phyloP scores from a whole-genome alignment of 75 land plant genomes.

The Pinus tabuliformis region DNA sequence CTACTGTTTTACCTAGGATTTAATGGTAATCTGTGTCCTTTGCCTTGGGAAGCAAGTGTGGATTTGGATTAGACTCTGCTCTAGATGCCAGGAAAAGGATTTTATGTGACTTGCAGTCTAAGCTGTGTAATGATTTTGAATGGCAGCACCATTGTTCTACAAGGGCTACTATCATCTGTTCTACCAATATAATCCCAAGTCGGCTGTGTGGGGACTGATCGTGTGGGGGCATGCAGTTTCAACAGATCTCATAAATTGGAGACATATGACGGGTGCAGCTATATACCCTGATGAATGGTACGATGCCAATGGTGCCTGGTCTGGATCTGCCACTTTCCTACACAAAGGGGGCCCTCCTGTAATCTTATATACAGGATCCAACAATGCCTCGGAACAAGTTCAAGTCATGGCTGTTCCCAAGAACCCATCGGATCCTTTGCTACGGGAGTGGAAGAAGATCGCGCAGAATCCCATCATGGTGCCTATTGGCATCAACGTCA shows the following conservation, averaged over 20 bases:
- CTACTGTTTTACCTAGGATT: too few species aligned
- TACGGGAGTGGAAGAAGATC: slow-evolving; percentile 31
- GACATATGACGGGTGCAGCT: slow-evolving; percentile 24
- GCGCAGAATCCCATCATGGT: slow-evolving; percentile 36
- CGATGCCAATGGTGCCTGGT: slow-evolving; percentile 70
- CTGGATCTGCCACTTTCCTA: slow-evolving; percentile 65
- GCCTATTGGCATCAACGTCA: slow-evolving; percentile 16
- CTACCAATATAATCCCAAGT: slow-evolving; percentile 48
- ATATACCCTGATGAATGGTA: slow-evolving; percentile 31
- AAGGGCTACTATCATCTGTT: slow-evolving; percentile 49
- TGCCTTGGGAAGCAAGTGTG: too few species aligned
- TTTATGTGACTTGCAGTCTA: too few species aligned
- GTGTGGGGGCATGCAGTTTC: slow-evolving; percentile 57
- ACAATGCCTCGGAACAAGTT: slow-evolving; percentile 9
- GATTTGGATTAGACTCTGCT: too few species aligned
- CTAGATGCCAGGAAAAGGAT: too few species aligned
- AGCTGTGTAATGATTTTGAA: too few species aligned
- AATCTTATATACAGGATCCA: slow-evolving; percentile 54
- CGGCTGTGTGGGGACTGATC: slow-evolving; percentile 38
- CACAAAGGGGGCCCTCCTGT: slow-evolving; percentile 30
- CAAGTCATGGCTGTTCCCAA: slow-evolving; percentile 30
- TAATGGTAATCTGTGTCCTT: too few species aligned
- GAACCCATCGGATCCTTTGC: slow-evolving; percentile 28
- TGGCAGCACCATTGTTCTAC: slow-evolving; percentile 46
- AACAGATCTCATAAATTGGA: slow-evolving; percentile 42